These are phyloP conservation scores for Tieghemostelium lacteum DNA, from an alignment of 78 protist species.

Conservation along the genomic window DNA sequence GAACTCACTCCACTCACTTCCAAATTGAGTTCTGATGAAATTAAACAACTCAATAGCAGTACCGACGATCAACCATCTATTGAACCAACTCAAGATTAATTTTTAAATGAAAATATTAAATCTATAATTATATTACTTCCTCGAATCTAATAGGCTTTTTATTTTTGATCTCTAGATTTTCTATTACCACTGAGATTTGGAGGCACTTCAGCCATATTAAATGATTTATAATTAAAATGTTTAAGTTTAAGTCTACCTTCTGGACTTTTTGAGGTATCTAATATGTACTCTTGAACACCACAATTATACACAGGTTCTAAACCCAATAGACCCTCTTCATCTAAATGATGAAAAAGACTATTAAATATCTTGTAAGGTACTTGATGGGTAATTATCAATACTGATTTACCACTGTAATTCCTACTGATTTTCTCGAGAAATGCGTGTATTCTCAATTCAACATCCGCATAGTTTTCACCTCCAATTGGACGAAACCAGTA, in stretches of 20 bases:
- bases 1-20: neutral
- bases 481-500: slow-evolving; percentile 16
- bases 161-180: slow-evolving; percentile 1
- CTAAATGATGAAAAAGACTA: slow-evolving; percentile 43
- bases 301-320: slow-evolving; percentile 63
- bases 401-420: slow-evolving; percentile 53
- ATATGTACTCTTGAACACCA: slow-evolving; percentile 70
- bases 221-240: slow-evolving; percentile 46
- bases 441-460: slow-evolving; percentile 37
- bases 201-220: slow-evolving; percentile 1
- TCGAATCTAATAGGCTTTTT: no score
- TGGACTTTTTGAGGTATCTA: slow-evolving; percentile 37
- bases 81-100: no score
- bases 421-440: slow-evolving; percentile 59
- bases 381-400: slow-evolving; percentile 64
- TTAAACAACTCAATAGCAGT: neutral
- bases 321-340: slow-evolving; percentile 54
- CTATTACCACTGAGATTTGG: neutral
- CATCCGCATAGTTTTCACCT: slow-evolving; percentile 58
- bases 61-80: no score
- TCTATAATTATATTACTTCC: no score
- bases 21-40: slow-evolving; percentile 10
- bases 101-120: no score
- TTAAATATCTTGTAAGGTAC: slow-evolving; percentile 66
- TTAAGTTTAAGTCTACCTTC: slow-evolving; percentile 74